phyloP scores from a whole-genome alignment of 177 flowering plant genomes.

The Tripterygium wilfordii region DNA sequence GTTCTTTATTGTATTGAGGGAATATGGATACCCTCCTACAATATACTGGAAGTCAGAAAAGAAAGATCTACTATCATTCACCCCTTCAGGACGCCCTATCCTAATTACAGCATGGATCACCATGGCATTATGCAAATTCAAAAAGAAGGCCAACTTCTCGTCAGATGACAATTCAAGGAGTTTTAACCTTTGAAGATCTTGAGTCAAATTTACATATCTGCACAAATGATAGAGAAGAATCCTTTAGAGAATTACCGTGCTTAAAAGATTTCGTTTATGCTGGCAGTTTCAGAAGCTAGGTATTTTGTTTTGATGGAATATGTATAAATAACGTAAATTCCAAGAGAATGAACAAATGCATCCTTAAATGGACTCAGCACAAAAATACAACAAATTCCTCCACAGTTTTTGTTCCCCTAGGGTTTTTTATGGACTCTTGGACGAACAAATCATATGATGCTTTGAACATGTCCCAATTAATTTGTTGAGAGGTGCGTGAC shows the following conservation, averaged over 20 bases:
- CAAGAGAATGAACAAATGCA: too few species aligned
- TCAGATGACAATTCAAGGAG: conserved; percentile 39
- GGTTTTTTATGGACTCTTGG: too few species aligned
- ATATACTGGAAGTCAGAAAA: conserved; percentile 70
- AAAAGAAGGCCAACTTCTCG: conserved; percentile 77
- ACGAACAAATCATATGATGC: too few species aligned
- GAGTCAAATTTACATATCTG: conserved; percentile 71
- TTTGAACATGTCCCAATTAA: too few species aligned
- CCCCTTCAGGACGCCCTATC: conserved; percentile 69
- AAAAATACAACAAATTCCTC: too few species aligned
- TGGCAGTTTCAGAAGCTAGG: too few species aligned
- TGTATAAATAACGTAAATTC: too few species aligned
- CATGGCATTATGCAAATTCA: conserved; percentile 90
- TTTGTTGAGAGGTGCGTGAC: too few species aligned
- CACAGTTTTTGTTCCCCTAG: too few species aligned
- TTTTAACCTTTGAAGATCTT: conserved; percentile 78
- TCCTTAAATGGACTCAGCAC: too few species aligned
- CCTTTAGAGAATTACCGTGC: neutral
- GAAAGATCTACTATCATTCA: conserved; percentile 71
- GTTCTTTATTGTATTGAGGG: conserved; percentile 55
- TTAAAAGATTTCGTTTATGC: too few species aligned
- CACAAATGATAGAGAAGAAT: conserved; percentile 4
- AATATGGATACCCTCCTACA: conserved; percentile 77
- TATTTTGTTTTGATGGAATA: too few species aligned
- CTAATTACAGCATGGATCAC: conserved; percentile 85